phyloP scores from a whole-genome alignment of 441 rosid species.

The Gossypium gossypioides region DNA sequence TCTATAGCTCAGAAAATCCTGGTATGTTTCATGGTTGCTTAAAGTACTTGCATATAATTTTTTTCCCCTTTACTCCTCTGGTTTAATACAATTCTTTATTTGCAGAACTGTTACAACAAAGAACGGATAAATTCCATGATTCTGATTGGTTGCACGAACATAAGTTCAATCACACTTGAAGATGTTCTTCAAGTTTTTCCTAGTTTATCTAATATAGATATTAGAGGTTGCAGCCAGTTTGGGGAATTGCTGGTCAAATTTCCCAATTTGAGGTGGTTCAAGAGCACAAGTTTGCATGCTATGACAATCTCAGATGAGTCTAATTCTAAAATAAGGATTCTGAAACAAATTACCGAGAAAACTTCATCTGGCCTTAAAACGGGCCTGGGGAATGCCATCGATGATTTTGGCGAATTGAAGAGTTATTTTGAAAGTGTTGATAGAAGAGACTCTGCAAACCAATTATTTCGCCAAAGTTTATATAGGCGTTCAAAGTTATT shows the following conservation, averaged over 20 bases:
- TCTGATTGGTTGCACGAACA: slow-evolving; percentile 71
- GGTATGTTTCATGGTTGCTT: slow-evolving; percentile 40
- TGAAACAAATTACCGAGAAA: slow-evolving; percentile 55
- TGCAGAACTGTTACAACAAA: slow-evolving; percentile 77
- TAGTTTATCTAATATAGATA: slow-evolving; percentile 54
- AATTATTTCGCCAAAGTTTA: slow-evolving; percentile 71
- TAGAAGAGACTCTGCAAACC: slow-evolving; percentile 85
- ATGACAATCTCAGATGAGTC: slow-evolving; percentile 34
- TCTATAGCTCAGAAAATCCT: slow-evolving; percentile 43
- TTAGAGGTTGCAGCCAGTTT: slow-evolving; percentile 86
- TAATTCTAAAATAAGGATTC: slow-evolving; percentile 49
- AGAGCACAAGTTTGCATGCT: slow-evolving; percentile 32
- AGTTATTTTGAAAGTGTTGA: slow-evolving; percentile 92
- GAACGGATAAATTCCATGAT: slow-evolving; percentile 64
- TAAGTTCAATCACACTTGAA: slow-evolving; percentile 58
- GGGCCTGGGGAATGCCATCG: slow-evolving; percentile 41
- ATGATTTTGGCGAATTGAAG: slow-evolving; percentile 88
- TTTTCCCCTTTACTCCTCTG: slow-evolving; percentile 8
- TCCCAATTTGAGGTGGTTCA: slow-evolving; percentile 59
- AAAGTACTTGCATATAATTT: neutral
- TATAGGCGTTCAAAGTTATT: slow-evolving; percentile 90
- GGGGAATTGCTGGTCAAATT: slow-evolving; percentile 49
- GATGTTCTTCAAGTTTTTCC: slow-evolving; percentile 60
- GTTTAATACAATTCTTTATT: slow-evolving; percentile 26
- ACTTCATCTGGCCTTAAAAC: slow-evolving; percentile 32